Evolutionary conservation across 352 stramenopile species (phyloP).

Genomic region (Phytopythium ostracodes): DNA sequence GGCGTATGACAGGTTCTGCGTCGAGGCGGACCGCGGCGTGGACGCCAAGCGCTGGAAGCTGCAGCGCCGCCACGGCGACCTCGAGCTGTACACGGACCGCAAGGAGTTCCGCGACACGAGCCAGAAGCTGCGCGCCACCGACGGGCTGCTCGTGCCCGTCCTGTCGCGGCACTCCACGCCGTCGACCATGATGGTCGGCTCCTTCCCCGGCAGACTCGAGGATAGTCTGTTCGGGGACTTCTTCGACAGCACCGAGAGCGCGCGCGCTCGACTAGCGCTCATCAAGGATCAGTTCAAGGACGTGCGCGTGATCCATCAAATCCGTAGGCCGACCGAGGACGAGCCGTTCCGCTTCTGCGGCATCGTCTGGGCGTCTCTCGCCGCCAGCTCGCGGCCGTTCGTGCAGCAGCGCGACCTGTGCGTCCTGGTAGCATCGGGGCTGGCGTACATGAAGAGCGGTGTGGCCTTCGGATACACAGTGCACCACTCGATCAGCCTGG

Average conservation of each 20-base stretch:
- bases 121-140: constrained; percentile 26
- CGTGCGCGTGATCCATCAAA: constrained; percentile 32
- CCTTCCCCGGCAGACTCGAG: constrained; percentile 31
- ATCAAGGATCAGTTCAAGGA: constrained; percentile 30
- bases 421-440: constrained; percentile 33
- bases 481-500: constrained; percentile 48
- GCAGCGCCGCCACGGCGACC: constrained; percentile 36
- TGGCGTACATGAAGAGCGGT: constrained; percentile 33
- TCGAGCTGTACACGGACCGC: constrained; percentile 42
- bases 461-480: constrained; percentile 47
- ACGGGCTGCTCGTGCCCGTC: constrained; percentile 21
- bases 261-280: constrained; percentile 25
- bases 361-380: constrained; percentile 39
- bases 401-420: constrained; percentile 39
- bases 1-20: constrained; percentile 31
- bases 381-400: constrained; percentile 29
- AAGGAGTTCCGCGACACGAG: constrained; percentile 20
- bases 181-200: constrained; percentile 29
- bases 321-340: constrained; percentile 31
- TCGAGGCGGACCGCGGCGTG: constrained; percentile 28
- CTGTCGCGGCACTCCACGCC: constrained; percentile 26
- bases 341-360: constrained; percentile 60
- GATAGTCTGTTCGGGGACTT: constrained; percentile 53
- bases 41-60: constrained; percentile 36
- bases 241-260: constrained; percentile 35